phyloP scores from a whole-genome alignment of 1,139 yeast species.

The Yamadazyma kanchanaburiensis region DNA sequence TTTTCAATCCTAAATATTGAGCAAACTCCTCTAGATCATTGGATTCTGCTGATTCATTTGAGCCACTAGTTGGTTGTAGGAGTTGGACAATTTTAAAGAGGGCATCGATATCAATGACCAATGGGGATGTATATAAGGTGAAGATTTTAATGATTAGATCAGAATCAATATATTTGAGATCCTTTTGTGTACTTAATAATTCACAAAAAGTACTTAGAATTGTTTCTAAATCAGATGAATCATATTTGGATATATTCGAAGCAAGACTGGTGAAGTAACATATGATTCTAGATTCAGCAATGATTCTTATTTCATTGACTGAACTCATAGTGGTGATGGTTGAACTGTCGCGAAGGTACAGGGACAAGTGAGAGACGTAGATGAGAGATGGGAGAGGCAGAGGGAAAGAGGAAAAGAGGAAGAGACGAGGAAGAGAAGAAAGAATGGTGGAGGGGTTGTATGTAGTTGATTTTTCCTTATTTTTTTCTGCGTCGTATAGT shows the following conservation, averaged over 20 bases:
- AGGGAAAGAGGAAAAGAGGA: too few relatives aligned
- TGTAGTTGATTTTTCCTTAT: too few relatives aligned
- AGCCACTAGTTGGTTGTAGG: constrained; percentile 2
- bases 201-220: constrained; percentile 11
- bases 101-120: constrained; percentile 7
- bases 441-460: too few relatives aligned
- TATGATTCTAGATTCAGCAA: constrained; percentile 7
- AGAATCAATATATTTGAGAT: constrained; percentile 3
- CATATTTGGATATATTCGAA: constrained; percentile 1
- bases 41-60: constrained; percentile 8
- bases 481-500: too few relatives aligned
- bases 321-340: not conserved
- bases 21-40: constrained; percentile 23
- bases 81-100: constrained; percentile 3
- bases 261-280: constrained; percentile 5
- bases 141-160: constrained; percentile 6
- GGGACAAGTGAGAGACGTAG: too few relatives aligned
- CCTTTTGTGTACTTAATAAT: constrained; percentile 2
- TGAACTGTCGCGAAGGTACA: too few relatives aligned
- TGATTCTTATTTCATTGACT: not conserved
- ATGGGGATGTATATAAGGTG: constrained; percentile 12
- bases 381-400: too few relatives aligned
- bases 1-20: constrained; percentile 12
- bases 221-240: constrained; percentile 3
- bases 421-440: too few relatives aligned